A percentile compares a stretch with the other conserved stretches of the same genome.
Evolutionary conservation across 2,329 filamentous ascomycete species (phyloP).

Genomic region (Nemania serpens): DNA sequence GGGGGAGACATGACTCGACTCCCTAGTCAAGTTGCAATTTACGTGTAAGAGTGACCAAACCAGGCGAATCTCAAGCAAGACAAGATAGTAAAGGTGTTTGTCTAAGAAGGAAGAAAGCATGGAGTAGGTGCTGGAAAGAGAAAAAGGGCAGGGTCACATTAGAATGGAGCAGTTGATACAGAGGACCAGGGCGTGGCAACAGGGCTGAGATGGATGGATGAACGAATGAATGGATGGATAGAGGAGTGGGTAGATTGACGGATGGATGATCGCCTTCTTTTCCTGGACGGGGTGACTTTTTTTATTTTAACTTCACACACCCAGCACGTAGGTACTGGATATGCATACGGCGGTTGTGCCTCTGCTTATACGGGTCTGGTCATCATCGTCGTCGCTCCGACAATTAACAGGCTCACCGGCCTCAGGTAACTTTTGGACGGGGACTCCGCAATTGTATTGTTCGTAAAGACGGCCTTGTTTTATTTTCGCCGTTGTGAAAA

Average conservation of each 20-base stretch:
- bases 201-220: conserved; percentile 33
- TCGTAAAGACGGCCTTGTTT: not conserved
- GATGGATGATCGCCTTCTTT: not conserved
- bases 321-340: not conserved
- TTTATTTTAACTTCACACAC: conserved; percentile 8
- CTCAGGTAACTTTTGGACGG: conserved; percentile 1
- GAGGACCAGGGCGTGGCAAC: conserved; percentile 20
- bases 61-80: conserved; percentile 20
- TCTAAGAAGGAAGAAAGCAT: conserved; percentile 19
- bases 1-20: conserved; percentile 39
- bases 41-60: conserved; percentile 7
- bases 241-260: not conserved
- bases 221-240: not conserved
- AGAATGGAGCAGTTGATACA: conserved; percentile 21
- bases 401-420: conserved; percentile 1
- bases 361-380: conserved; percentile 4
- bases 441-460: conserved; percentile 1
- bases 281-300: conserved; percentile 4
- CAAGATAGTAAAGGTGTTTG: conserved; percentile 24
- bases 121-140: conserved; percentile 30
- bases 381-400: not conserved
- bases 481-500: not conserved
- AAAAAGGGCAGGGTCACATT: conserved; percentile 34
- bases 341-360: not conserved
- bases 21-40: conserved; percentile 6